Conservation (phyloP, 2,329 filamentous ascomycete species). For the Diaporthe sp. region DNA sequence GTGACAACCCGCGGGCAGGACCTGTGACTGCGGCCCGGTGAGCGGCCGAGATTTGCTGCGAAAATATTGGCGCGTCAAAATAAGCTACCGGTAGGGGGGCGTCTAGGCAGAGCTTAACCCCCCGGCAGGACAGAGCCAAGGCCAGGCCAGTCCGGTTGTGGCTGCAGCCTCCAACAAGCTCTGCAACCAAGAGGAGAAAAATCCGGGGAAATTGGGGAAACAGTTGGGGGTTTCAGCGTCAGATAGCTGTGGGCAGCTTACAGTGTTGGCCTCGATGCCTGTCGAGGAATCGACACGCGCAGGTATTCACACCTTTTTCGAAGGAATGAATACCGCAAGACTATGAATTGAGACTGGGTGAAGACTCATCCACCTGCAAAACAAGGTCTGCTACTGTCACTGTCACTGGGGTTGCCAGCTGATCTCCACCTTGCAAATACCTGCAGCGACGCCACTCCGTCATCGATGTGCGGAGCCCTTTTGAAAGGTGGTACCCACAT, state of each 20-base stretch:
- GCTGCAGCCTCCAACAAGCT: constrained; percentile 13
- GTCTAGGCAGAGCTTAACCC: constrained; percentile 9
- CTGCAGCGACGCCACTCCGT: background rate
- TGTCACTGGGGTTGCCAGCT: background rate
- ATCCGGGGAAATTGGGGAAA: constrained; percentile 15
- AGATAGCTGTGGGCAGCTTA: background rate
- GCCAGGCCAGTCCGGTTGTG: background rate
- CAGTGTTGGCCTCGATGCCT: background rate
- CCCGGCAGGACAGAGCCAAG: background rate
- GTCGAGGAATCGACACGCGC: background rate
- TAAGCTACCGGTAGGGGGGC: constrained; percentile 5
- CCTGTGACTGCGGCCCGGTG: background rate
- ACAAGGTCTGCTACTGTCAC: background rate
- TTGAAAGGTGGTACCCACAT: background rate
- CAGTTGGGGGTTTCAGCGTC: background rate
- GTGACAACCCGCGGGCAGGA: background rate
- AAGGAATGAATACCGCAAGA: background rate
- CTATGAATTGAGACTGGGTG: background rate
- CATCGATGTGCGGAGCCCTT: background rate
- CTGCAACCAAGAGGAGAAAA: constrained; percentile 8
- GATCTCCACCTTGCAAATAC: background rate
- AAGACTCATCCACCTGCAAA: background rate
- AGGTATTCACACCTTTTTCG: background rate
- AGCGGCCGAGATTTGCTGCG: constrained; percentile 17
- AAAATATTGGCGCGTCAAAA: constrained; percentile 19